Evolutionary conservation across 1,139 yeast species (phyloP).

Genomic region (Hemisphaericaspora xylofermentans): DNA sequence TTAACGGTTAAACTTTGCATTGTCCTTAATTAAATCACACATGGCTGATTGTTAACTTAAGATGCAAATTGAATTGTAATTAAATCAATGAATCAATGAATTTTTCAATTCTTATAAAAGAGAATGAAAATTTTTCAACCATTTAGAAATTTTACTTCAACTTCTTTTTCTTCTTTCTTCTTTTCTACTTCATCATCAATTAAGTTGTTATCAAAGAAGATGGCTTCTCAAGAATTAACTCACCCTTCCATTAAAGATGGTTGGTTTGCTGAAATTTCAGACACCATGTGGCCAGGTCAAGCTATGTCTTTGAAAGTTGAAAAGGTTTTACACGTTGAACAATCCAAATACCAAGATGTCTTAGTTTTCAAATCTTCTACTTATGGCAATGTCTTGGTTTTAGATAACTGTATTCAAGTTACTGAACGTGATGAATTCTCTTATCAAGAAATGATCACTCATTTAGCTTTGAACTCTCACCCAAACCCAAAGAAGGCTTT

Average conservation of each 20-base stretch:
- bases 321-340: slow-evolving; percentile 73
- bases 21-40: too few relatives aligned
- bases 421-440: slow-evolving; percentile 95
- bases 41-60: too few relatives aligned
- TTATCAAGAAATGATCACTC: slow-evolving; percentile 94
- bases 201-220: slow-evolving; percentile 6
- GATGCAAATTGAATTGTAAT: too few relatives aligned
- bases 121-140: slow-evolving; percentile 4
- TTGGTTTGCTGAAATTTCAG: slow-evolving; percentile 88
- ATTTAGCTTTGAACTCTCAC: slow-evolving; percentile 85
- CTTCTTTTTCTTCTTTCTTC: slow-evolving; percentile 2
- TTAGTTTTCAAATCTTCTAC: slow-evolving; percentile 83
- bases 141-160: not conserved
- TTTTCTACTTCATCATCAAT: not conserved
- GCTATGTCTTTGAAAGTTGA: slow-evolving; percentile 86
- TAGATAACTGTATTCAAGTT: slow-evolving; percentile 89
- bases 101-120: not conserved
- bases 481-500: slow-evolving; percentile 86
- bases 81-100: too few relatives aligned
- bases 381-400: slow-evolving; percentile 87
- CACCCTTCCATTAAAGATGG: slow-evolving; percentile 78
- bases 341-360: slow-evolving; percentile 85
- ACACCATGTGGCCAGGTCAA: slow-evolving; percentile 94
- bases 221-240: slow-evolving; percentile 51
- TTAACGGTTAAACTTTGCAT: too few relatives aligned